These are phyloP conservation scores for Peterozyma xylosa DNA, from an alignment of 805 yeast genomes.

Conservation along the genomic window DNA sequence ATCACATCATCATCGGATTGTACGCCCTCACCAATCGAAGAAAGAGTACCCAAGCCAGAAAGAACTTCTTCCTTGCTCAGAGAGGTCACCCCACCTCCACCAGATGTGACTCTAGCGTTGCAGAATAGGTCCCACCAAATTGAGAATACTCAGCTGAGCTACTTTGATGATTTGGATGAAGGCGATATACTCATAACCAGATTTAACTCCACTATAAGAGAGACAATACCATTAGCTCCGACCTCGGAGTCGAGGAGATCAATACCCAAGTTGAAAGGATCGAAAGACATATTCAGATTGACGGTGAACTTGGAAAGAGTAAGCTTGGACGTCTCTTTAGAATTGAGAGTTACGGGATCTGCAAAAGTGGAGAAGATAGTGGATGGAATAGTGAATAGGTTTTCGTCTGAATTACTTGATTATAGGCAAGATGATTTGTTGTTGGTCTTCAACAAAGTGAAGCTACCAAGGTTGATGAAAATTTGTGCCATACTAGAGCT, in stretches of 20 bases:
- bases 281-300: slow-evolving; percentile 6
- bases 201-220: too few relatives aligned
- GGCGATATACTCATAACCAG: too few relatives aligned
- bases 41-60: background rate
- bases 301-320: background rate
- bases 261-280: background rate
- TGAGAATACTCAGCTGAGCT: too few relatives aligned
- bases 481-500: background rate
- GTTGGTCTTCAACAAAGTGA: slow-evolving; percentile 1
- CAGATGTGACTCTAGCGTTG: background rate
- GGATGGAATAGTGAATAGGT: background rate
- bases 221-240: too few relatives aligned
- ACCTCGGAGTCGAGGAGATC: too few relatives aligned
- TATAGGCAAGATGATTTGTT: background rate
- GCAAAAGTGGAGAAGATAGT: slow-evolving; percentile 2
- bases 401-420: background rate
- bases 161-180: too few relatives aligned
- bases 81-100: slow-evolving; percentile 6
- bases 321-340: background rate
- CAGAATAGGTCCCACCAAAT: too few relatives aligned
- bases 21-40: background rate
- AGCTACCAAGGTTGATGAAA: slow-evolving; percentile 1
- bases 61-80: background rate
- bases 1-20: too few relatives aligned
- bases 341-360: slow-evolving; percentile 2